Evolutionary conservation across 345 rosid species (phyloP).

Genomic region (Orychophragmus violaceus): DNA sequence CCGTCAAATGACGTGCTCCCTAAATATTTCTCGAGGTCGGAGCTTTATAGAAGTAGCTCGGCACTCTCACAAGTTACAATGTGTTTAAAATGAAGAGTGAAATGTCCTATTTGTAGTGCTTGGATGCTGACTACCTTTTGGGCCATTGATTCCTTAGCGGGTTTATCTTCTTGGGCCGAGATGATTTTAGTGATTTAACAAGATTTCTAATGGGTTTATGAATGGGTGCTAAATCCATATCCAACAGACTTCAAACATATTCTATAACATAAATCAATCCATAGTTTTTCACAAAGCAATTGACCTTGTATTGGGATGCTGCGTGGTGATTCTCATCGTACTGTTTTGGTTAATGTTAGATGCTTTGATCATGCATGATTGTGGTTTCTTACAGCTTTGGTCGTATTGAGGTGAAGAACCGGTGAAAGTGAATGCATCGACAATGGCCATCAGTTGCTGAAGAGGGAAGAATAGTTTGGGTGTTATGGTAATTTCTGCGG

Average conservation of each 20-base stretch:
- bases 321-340: conserved; percentile 56
- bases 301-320: conserved; percentile 71
- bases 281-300: conserved; percentile 65
- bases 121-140: too few relatives aligned
- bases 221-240: too few relatives aligned
- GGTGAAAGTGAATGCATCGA: conserved; percentile 40
- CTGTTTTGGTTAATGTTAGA: neutral
- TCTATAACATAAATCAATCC: conserved; percentile 67
- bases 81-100: too few relatives aligned
- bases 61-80: too few relatives aligned
- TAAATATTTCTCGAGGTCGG: too few relatives aligned
- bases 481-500: conserved; percentile 77
- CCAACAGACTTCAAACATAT: conserved; percentile 82
- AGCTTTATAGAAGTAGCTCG: too few relatives aligned
- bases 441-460: conserved; percentile 92
- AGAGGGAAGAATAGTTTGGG: conserved; percentile 67
- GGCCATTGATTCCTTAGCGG: too few relatives aligned
- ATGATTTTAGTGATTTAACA: too few relatives aligned
- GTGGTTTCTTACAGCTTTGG: neutral
- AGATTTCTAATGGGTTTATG: too few relatives aligned
- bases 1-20: too few relatives aligned
- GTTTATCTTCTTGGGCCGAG: too few relatives aligned
- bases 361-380: neutral
- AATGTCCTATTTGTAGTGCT: too few relatives aligned
- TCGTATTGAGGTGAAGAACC: conserved; percentile 30